Evolutionary conservation across 768 basidiomycete genomes (phyloP).

Genomic region (Mycena alexandri): DNA sequence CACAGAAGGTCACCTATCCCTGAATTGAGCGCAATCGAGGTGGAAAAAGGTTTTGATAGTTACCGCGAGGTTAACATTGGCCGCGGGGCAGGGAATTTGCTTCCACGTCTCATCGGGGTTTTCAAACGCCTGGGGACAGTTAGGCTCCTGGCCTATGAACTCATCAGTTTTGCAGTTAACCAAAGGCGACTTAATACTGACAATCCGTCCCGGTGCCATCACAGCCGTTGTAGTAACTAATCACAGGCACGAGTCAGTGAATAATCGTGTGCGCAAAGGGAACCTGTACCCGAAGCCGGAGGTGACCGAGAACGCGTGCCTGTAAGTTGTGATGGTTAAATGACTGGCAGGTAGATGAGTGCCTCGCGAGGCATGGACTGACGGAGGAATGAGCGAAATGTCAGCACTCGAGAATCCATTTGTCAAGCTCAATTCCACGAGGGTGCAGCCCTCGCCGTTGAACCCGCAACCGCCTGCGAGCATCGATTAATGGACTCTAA

Average conservation of each 20-base stretch:
- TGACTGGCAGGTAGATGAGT: not conserved
- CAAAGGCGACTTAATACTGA: slow-evolving; percentile 38
- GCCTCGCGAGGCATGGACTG: not conserved
- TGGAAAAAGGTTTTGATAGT: too few species aligned
- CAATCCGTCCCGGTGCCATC: slow-evolving; percentile 58
- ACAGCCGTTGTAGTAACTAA: slow-evolving; percentile 59
- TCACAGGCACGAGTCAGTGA: not conserved
- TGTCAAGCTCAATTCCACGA: slow-evolving; percentile 47
- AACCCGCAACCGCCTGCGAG: slow-evolving; percentile 46
- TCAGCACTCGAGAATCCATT: slow-evolving; percentile 52
- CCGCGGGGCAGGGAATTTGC: slow-evolving; percentile 53
- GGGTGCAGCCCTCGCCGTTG: slow-evolving; percentile 53
- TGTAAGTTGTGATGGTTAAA: slow-evolving; percentile 25
- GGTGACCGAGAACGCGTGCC: slow-evolving; percentile 54
- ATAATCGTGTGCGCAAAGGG: not conserved
- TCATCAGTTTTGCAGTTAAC: not conserved
- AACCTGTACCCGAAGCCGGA: slow-evolving; percentile 52
- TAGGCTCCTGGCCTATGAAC: slow-evolving; percentile 47
- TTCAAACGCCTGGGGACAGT: slow-evolving; percentile 55
- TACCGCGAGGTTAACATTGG: slow-evolving; percentile 45
- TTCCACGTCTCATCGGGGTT: slow-evolving; percentile 50
- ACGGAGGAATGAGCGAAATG: slow-evolving; percentile 48
- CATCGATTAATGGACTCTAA: not conserved
- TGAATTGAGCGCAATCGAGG: too few species aligned
- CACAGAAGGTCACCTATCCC: too few species aligned